These are phyloP conservation scores for Podaxis sp. DNA, from an alignment of 768 basidiomycete genomes.

Conservation along the genomic window DNA sequence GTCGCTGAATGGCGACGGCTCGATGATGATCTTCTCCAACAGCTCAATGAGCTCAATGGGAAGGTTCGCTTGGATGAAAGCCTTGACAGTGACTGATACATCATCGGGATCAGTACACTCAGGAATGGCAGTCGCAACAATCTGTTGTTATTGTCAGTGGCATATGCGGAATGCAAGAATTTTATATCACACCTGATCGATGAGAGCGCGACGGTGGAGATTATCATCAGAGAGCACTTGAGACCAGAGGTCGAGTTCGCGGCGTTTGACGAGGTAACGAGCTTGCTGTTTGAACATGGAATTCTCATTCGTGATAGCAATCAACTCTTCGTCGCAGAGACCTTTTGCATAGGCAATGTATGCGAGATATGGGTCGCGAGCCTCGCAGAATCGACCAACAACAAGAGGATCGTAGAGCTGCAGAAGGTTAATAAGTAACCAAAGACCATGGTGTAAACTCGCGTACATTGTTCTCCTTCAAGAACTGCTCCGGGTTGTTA, in stretches of 20 bases:
- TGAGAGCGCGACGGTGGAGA: slow-evolving; percentile 86
- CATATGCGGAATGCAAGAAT: not conserved
- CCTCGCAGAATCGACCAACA: slow-evolving; percentile 99
- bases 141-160: slow-evolving; percentile 35
- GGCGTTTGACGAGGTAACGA: slow-evolving; percentile 94
- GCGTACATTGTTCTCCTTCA: slow-evolving; percentile 97
- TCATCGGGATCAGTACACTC: slow-evolving; percentile 98
- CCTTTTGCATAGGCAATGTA: slow-evolving; percentile 99
- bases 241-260: slow-evolving; percentile 92
- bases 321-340: slow-evolving; percentile 97
- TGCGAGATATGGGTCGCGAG: slow-evolving; percentile 95
- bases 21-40: slow-evolving; percentile 97
- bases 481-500: slow-evolving; percentile 95
- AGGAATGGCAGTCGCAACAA: slow-evolving; percentile 91
- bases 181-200: slow-evolving; percentile 68
- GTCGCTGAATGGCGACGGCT: slow-evolving; percentile 96
- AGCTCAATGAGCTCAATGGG: slow-evolving; percentile 96
- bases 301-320: slow-evolving; percentile 96
- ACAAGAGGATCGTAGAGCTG: slow-evolving; percentile 95
- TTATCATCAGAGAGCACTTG: slow-evolving; percentile 90
- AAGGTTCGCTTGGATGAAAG: slow-evolving; percentile 94
- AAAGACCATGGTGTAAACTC: not conserved
- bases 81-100: slow-evolving; percentile 97
- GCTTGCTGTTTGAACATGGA: slow-evolving; percentile 99
- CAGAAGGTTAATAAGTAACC: slow-evolving; percentile 12